Conservation (phyloP, 1,284 basidiomycete genomes). For the Quambalaria eucalypti region DNA sequence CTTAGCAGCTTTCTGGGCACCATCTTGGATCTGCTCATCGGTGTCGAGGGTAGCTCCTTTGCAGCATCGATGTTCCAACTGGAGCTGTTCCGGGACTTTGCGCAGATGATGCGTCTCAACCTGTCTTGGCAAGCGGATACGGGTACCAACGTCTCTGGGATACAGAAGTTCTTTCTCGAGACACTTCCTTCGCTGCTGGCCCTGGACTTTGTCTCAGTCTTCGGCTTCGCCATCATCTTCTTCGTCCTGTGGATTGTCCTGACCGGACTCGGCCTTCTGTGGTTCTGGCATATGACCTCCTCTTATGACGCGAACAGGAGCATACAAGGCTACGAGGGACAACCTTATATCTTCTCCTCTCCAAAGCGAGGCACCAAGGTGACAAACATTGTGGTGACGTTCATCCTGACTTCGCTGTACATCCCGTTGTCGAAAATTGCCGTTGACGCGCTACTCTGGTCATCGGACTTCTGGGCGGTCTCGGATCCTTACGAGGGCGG, state of each 20-base stretch:
- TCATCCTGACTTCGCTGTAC: conserved; percentile 27
- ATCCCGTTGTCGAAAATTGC: conserved; percentile 40
- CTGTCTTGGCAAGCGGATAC: conserved; percentile 18
- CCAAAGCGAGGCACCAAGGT: conserved; percentile 16
- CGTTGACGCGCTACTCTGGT: conserved; percentile 38
- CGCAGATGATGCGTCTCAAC: conserved; percentile 31
- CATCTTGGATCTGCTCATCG: conserved; percentile 35
- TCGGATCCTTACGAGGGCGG: conserved; percentile 59
- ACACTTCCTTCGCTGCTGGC: conserved; percentile 29
- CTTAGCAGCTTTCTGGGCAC: conserved; percentile 21
- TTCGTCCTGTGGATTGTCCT: conserved; percentile 24
- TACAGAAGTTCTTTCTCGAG: conserved; percentile 18
- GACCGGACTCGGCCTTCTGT: conserved; percentile 17
- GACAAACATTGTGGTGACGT: conserved; percentile 30
- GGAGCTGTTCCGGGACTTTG: conserved; percentile 30
- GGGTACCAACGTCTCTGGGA: not conserved
- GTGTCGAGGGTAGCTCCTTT: conserved; percentile 32
- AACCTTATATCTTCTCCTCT: conserved; percentile 26
- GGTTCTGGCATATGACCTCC: conserved; percentile 30
- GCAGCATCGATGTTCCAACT: conserved; percentile 33
- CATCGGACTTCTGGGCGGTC: conserved; percentile 39
- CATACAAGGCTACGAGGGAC: conserved; percentile 33
- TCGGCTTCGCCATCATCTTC: conserved; percentile 32
- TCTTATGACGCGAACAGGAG: conserved; percentile 29
- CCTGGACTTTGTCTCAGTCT: conserved; percentile 34